A percentile compares a stretch with the other conserved stretches of the same genome.
Conservation (phyloP, 345 rosid species). For the Eucalyptus brandiana region DNA sequence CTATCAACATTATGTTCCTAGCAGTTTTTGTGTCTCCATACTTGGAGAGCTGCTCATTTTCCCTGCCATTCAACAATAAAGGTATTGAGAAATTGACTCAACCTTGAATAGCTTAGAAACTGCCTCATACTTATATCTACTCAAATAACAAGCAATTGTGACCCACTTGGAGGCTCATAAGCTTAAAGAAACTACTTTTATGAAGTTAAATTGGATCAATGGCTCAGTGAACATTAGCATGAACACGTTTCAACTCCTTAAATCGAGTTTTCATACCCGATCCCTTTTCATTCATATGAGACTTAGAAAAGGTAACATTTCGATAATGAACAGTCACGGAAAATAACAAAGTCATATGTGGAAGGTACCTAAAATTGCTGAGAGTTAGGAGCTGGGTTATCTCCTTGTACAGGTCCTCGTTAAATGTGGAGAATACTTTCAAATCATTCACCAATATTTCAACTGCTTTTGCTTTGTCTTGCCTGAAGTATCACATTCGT, state of each 20-base stretch:
- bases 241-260: background rate
- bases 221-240: background rate
- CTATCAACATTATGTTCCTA: slow-evolving; percentile 53
- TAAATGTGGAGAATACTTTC: slow-evolving; percentile 80
- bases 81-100: background rate
- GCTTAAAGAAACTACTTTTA: background rate
- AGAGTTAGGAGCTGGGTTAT: slow-evolving; percentile 82
- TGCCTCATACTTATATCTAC: background rate
- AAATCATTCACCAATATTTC: slow-evolving; percentile 74
- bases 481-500: slow-evolving; percentile 21
- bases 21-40: slow-evolving; percentile 70
- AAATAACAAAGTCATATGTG: background rate
- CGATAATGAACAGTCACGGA: background rate
- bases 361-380: slow-evolving; percentile 61
- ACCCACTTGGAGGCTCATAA: background rate
- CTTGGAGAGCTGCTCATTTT: slow-evolving; percentile 67
- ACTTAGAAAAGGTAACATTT: background rate
- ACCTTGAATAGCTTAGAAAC: background rate
- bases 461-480: slow-evolving; percentile 73
- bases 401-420: slow-evolving; percentile 84
- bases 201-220: background rate
- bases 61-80: slow-evolving; percentile 20
- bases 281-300: background rate
- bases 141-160: background rate
- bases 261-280: background rate